Evolutionary conservation across 371 early-diverging fungal genomes (phyloP).

Genomic region (Fennellomyces sp.): DNA sequence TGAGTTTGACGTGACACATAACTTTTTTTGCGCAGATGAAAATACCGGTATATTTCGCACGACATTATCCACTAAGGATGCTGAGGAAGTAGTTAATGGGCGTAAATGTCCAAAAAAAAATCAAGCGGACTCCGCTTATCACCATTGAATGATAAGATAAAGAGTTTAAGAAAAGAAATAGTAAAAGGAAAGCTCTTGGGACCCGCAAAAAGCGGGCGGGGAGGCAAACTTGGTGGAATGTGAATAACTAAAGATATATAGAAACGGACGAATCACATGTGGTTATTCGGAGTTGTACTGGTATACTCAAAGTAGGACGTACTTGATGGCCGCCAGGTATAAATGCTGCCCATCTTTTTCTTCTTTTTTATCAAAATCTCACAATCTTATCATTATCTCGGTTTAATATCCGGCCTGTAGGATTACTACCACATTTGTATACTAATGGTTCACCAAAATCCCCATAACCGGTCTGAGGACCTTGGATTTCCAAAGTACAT

Average conservation of each 20-base stretch:
- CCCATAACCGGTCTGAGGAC: constrained; percentile 4
- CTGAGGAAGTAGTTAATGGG: neutral
- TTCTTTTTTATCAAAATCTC: neutral
- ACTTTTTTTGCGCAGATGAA: neutral
- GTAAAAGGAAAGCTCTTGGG: neutral
- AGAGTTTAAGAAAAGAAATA: neutral
- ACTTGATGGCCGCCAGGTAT: neutral
- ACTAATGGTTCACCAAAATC: constrained; percentile 1
- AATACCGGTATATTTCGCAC: constrained; percentile 1
- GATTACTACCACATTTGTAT: neutral
- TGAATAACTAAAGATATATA: too few species aligned
- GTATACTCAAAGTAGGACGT: neutral
- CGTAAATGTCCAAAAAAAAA: too few species aligned
- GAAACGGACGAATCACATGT: neutral
- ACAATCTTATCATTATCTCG: constrained; percentile 4
- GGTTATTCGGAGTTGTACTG: constrained; percentile 1
- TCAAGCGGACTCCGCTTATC: constrained; percentile 4
- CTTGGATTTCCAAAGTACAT: constrained; percentile 3
- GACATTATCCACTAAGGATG: neutral
- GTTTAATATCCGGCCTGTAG: neutral
- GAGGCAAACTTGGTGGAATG: neutral
- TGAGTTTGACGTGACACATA: neutral
- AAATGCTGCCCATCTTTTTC: neutral
- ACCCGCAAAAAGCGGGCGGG: neutral
- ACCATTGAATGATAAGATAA: neutral